Conservation (phyloP, 192 early-diverging fungal species). For the Gigaspora rosea region DNA sequence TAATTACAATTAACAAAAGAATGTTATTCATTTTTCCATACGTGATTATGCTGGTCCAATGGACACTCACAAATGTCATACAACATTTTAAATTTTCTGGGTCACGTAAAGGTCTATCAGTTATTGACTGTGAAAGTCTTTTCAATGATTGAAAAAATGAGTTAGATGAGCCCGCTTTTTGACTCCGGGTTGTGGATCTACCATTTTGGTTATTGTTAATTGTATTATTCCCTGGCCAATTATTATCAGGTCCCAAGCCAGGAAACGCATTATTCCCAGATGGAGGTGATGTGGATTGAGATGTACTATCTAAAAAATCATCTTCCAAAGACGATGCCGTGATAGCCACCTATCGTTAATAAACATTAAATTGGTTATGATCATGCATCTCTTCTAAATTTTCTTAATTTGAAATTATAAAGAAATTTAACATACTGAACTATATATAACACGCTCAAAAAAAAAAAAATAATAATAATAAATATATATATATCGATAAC, state of each 20-base stretch:
- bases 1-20: neutral
- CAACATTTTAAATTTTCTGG: slow-evolving; percentile 78
- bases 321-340: slow-evolving; percentile 48
- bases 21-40: slow-evolving; percentile 22
- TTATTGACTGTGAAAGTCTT: slow-evolving; percentile 56
- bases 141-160: slow-evolving; percentile 52
- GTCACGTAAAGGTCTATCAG: slow-evolving; percentile 46
- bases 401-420: slow-evolving; percentile 33
- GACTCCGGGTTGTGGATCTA: neutral
- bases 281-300: neutral
- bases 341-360: slow-evolving; percentile 55
- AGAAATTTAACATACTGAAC: neutral
- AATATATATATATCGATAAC: slow-evolving; percentile 31
- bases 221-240: neutral
- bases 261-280: neutral
- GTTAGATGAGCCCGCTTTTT: slow-evolving; percentile 37
- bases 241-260: neutral
- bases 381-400: slow-evolving; percentile 30
- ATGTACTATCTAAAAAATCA: slow-evolving; percentile 8
- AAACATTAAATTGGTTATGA: slow-evolving; percentile 1
- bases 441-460: neutral
- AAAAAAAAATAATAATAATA: neutral
- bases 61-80: slow-evolving; percentile 94
- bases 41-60: slow-evolving; percentile 82
- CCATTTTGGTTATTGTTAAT: neutral